Base-by-base conservation (phyloP, 1,139 yeast species). In the Yamadazyma mexicana region DNA sequence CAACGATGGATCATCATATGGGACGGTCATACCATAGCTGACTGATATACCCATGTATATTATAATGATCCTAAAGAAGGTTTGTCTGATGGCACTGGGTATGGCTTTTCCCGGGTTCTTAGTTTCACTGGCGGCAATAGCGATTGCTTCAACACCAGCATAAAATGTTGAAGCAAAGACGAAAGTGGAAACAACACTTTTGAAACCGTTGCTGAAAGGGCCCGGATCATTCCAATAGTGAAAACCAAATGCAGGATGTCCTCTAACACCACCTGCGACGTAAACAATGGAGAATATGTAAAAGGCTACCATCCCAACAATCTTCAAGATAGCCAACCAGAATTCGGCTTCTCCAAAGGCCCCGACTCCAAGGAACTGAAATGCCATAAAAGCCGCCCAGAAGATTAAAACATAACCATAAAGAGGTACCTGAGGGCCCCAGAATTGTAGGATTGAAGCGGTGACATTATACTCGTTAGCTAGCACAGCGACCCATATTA, bases 331-430 rank as follows among this genome's bases (percentile, higher is more conserved):
- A 0, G 86, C 85, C 23, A 81, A 62, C 81, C 83, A 77, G 54
- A 72, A 81, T 57, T 81, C 87, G 12, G 79, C 73, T 53, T 81
- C 87, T 29, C 95, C 95, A 52, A 78, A 81, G 1, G 74, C 73
- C 4, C 65, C 62, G 2, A 80, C 83, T 0, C 84, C 84, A 33
- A 79, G 56, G 41, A 79, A 68, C 51, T 78, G 83, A 53, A 80
- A 75, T 4, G 62, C 73, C 44, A 75, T 54, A 49, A 81, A 79
- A 2, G 69, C 70, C 15, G 58, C 59, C 83, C 83, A 79, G 47
- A 80, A 73, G 6, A 80, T 65, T 37, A 79, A 54, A 26, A 80
- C 63, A 51, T 77, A 81, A 1, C 83, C 85, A 52, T 75, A 79
- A 24, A 77, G 55, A 1, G 85, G 84, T 2, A 80, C 78, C 46